Evolutionary conservation across 495 filamentous ascomycete genomes (phyloP).

Genomic region (Penicillium malachiteum): DNA sequence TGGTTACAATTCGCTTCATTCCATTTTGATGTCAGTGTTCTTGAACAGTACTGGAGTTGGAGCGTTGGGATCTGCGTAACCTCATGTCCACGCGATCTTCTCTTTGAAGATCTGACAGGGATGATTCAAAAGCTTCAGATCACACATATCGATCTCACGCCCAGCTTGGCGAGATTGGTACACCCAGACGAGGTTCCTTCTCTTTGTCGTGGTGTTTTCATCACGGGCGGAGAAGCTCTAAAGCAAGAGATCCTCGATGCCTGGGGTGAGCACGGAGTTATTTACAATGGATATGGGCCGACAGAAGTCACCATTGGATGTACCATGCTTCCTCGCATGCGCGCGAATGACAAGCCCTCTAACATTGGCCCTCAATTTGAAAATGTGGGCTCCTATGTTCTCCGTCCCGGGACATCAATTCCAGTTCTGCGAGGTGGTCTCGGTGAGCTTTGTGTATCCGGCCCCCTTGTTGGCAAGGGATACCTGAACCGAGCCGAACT

Average conservation of each 20-base stretch:
- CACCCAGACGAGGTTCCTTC: constrained; percentile 38
- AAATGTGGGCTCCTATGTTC: constrained; percentile 78
- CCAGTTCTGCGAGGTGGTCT: constrained; percentile 75
- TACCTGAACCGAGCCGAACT: constrained; percentile 75
- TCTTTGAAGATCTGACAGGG: constrained; percentile 71
- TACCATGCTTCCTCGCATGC: constrained; percentile 69
- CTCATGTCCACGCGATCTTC: constrained; percentile 71
- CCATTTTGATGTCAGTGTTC: constrained; percentile 83
- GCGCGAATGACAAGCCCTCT: constrained; percentile 65
- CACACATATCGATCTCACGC: constrained; percentile 76
- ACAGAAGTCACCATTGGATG: constrained; percentile 90
- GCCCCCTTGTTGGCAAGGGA: constrained; percentile 81
- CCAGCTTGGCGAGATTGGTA: constrained; percentile 45
- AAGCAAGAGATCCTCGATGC: constrained; percentile 46
- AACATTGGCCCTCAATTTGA: constrained; percentile 85
- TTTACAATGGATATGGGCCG: constrained; percentile 66
- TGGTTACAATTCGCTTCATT: constrained; percentile 89
- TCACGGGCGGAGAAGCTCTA: constrained; percentile 45
- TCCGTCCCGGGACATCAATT: constrained; percentile 63
- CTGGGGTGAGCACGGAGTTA: constrained; percentile 40
- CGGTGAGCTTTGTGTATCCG: constrained; percentile 85
- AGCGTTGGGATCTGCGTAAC: constrained; percentile 78
- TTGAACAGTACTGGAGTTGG: constrained; percentile 91
- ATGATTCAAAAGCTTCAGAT: constrained; percentile 69
- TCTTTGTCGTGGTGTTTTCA: constrained; percentile 35